phyloP scores from a whole-genome alignment of 163 green algal species.

The Scenedesmus sp. region DNA sequence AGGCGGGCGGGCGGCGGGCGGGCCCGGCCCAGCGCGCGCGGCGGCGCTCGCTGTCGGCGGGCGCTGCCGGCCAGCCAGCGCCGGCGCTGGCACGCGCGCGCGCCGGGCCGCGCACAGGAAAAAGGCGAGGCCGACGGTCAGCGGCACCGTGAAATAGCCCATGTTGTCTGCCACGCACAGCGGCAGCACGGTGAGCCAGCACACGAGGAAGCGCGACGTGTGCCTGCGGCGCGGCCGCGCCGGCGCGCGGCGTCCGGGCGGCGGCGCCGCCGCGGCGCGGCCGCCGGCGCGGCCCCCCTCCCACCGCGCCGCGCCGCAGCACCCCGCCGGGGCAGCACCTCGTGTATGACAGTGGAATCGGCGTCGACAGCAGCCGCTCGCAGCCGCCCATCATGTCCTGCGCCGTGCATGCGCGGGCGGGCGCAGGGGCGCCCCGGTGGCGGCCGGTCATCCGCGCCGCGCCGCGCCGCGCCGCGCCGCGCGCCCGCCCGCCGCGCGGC shows the following conservation, averaged over 20 bases:
- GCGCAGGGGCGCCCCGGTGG: slow-evolving; percentile 41
- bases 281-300: neutral
- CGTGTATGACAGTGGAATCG: slow-evolving; percentile 67
- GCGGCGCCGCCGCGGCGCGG: neutral
- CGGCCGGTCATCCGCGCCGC: slow-evolving; percentile 53
- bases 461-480: no score
- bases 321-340: no score
- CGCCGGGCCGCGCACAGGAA: slow-evolving; percentile 9
- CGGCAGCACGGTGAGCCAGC: slow-evolving; percentile 76
- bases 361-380: slow-evolving; percentile 57
- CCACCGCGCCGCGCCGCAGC: no score
- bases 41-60: neutral
- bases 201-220: slow-evolving; percentile 74
- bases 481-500: no score
- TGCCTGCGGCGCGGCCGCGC: slow-evolving; percentile 49
- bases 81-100: neutral
- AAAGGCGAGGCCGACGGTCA: slow-evolving; percentile 13
- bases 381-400: slow-evolving; percentile 47
- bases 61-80: neutral
- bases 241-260: no score
- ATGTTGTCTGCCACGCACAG: slow-evolving; percentile 66
- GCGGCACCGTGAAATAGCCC: slow-evolving; percentile 11
- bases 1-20: neutral
- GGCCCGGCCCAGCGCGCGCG: neutral
- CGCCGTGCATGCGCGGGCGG: slow-evolving; percentile 25